Evolutionary conservation across 2,329 filamentous ascomycete genomes (phyloP).

Genomic region (Aureobasidium pullulans): DNA sequence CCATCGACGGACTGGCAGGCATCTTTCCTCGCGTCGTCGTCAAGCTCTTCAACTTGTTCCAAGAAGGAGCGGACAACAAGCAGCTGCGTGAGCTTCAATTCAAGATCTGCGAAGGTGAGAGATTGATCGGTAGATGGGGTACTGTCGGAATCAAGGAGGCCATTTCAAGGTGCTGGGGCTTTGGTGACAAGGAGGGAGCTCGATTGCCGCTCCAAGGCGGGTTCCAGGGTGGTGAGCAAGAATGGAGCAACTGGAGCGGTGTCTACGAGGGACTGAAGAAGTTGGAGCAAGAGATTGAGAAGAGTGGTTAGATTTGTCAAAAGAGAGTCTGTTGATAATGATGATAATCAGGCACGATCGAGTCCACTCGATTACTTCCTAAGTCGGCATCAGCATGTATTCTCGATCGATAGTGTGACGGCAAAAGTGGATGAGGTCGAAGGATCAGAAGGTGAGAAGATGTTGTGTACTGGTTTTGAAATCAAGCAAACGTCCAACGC

Average conservation of each 20-base stretch:
- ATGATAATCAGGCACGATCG: background rate
- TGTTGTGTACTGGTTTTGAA: constrained; percentile 15
- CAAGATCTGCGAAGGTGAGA: constrained; percentile 54
- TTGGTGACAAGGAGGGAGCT: constrained; percentile 53
- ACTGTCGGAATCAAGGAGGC: constrained; percentile 61
- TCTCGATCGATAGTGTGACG: too few species aligned
- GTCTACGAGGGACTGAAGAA: constrained; percentile 38
- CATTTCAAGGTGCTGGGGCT: constrained; percentile 49
- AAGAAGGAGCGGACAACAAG: constrained; percentile 35
- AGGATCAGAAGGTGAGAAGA: constrained; percentile 16
- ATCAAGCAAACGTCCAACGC: constrained; percentile 15
- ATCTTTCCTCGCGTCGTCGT: constrained; percentile 58
- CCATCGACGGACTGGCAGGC: constrained; percentile 59
- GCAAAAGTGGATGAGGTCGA: background rate
- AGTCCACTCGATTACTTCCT: background rate
- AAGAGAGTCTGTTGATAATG: background rate
- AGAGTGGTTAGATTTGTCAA: background rate
- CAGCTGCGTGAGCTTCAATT: constrained; percentile 53
- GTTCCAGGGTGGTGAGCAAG: constrained; percentile 49
- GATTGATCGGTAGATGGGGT: constrained; percentile 53
- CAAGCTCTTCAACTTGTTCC: constrained; percentile 46
- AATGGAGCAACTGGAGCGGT: constrained; percentile 50
- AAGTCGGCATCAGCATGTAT: too few species aligned
- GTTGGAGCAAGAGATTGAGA: constrained; percentile 29
- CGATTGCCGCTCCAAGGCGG: constrained; percentile 53